Evolutionary conservation across 2,329 filamentous ascomycete species (phyloP), one percentile per base, ranked within the genome.

Genomic region (Catunica adiposa): DNA sequence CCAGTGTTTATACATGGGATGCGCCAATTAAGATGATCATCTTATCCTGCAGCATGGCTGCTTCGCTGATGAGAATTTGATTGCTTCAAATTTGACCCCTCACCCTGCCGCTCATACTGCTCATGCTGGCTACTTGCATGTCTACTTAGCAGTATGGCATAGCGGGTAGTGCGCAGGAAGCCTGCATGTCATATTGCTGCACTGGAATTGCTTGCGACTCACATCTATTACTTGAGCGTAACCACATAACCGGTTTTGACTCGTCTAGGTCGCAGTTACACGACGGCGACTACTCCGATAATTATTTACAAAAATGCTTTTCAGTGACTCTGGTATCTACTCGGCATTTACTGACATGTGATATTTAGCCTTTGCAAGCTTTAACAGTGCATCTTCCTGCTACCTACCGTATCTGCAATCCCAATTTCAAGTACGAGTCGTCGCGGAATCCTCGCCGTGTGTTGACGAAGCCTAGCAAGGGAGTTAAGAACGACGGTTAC

Each of bases 361-460:
- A 52, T 40, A n/a, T 23, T n/a, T 66, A 94, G 88, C 92, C 92
- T 51, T 77, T 98, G 52, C 90, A 97, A 83, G 90, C 92, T 51
- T 76, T 98, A 59, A 98, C 92, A 1, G 84, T 86, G 42, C 89
- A 97, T 64, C 75, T 98, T 20, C 90, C 92, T 15, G 84, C 89
- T 3, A 97, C 92, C 1, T 98, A 98, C 72, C 85, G 92, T 63
- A 97, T 98, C 68, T 98, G 92, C 74, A 98, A 98, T 67, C 89
- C 89, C 2, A 83, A 79, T 64, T 98, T 98, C 76, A 96, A 98
- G 72, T 98, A 98, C 71, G 92, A 98, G 67, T 96, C 92, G 15
- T 96, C 92, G 55, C 81, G 92, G 61, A 98, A 98, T 66, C 92
- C 92, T 40, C 85, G 92, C 60, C 80, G 92, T 67, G 92, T 98